Evolutionary conservation across 2,329 filamentous ascomycete genomes (phyloP).

Genomic region (Beauveria rudraprayagi): DNA sequence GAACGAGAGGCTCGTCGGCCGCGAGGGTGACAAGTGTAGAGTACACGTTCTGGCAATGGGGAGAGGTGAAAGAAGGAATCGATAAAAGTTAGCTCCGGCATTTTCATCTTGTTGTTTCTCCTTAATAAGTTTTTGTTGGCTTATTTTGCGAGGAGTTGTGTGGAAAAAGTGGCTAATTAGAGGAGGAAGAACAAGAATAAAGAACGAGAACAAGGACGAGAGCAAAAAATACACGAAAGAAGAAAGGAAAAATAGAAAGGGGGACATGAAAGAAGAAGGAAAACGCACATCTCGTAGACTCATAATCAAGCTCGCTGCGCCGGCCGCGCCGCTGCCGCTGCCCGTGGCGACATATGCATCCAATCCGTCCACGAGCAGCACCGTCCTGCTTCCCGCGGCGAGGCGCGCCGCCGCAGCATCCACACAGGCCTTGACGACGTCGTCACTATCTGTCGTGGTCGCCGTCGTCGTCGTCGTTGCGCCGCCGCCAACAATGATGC

Average conservation of each 20-base stretch:
- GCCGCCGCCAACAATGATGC: constrained; percentile 21
- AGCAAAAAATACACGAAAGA: not conserved
- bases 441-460: too few species aligned
- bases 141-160: too few species aligned
- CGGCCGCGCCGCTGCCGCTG: constrained; percentile 31
- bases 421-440: constrained; percentile 31
- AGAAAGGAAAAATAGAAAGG: not conserved
- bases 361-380: constrained; percentile 59
- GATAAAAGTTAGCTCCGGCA: too few species aligned
- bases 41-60: constrained; percentile 45
- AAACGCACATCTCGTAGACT: constrained; percentile 54
- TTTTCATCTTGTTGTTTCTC: too few species aligned
- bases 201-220: not conserved
- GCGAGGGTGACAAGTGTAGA: constrained; percentile 58
- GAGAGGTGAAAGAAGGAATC: too few species aligned
- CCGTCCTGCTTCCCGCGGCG: constrained; percentile 23
- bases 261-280: not conserved
- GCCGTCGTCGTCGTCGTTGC: constrained; percentile 1
- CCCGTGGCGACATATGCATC: constrained; percentile 57
- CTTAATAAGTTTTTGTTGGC: too few species aligned
- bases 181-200: not conserved
- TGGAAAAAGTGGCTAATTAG: too few species aligned
- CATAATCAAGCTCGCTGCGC: constrained; percentile 49
- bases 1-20: constrained; percentile 60
- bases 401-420: constrained; percentile 27